Percentiles rank a stretch among this genome's conserved stretches.
Evolutionary conservation across 169 alveolate genomes (phyloP).

Genomic region (Plasmodium falciparum): DNA sequence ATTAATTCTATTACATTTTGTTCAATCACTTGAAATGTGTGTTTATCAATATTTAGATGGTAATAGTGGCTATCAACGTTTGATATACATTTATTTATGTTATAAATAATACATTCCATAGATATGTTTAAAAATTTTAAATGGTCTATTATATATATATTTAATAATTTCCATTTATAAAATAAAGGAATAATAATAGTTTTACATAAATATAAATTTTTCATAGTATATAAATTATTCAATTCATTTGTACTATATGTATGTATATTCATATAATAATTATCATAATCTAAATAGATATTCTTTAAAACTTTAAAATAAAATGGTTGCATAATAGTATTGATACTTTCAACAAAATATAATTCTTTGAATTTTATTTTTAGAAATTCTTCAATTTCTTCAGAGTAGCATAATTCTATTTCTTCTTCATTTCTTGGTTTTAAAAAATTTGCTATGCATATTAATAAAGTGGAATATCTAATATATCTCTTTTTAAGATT

Average conservation of each 20-base stretch:
- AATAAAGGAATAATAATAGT: constrained; percentile 48
- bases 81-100: not conserved
- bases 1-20: not conserved
- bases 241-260: constrained; percentile 30
- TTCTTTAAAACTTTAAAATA: constrained; percentile 68
- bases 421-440: constrained; percentile 62
- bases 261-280: constrained; percentile 27
- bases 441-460: constrained; percentile 58
- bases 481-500: constrained; percentile 37
- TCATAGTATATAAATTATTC: constrained; percentile 25
- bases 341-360: constrained; percentile 45
- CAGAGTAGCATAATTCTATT: constrained; percentile 36
- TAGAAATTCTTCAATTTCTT: constrained; percentile 41
- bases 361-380: constrained; percentile 36
- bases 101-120: constrained; percentile 22
- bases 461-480: constrained; percentile 31
- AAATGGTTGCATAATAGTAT: constrained; percentile 62
- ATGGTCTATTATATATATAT: not conserved
- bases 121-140: constrained; percentile 32
- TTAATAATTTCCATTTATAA: constrained; percentile 42
- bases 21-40: not conserved
- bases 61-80: too few species aligned
- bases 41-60: too few species aligned
- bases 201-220: constrained; percentile 29
- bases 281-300: constrained; percentile 33